Base-by-base conservation (phyloP, 2,329 filamentous ascomycete species). In the Aspergillus uvarum region DNA sequence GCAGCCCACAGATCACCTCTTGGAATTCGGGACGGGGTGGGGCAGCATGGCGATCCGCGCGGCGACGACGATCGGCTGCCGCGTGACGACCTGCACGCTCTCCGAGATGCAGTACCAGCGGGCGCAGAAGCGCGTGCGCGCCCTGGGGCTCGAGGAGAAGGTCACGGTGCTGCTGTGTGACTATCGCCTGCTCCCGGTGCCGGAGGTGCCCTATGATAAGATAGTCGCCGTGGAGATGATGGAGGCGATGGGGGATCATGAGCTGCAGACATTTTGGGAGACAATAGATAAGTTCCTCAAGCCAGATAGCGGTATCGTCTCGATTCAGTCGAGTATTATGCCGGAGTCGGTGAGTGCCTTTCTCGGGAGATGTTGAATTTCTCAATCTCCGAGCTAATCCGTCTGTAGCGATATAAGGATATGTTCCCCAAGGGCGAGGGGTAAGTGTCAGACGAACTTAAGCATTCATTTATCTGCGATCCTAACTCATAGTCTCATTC, bases 181-280 rank as follows among this genome's bases (percentile, higher is more conserved):
- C 32, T 58, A 58, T 38, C 47, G 56, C 5, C 19, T 31, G 32
- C 42, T 38, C 16, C 56, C 35, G 4, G 29, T 21, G 10, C 21
- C 26, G 21, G 31, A 42, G 14, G 35, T 26, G 6, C 42, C n/a
- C 12, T 58, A 52, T n/a, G 56, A 58, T 19, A 35, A 50, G 10
- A 58, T 58, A 8, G 31, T 58, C 19, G 51, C 56, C 3, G 32
- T 58, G 16, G 56, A 58, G 38, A 58, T 58, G 56, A 58, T 58
- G 16, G 56, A 58, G 26, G 56, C 56, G 2, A 50, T 58, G 5
- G 56, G 56, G 2, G 38, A 44, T 8, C 16, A 44, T 19, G 38
- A 44, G 38, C 5, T 44, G 38, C 12, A 44, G 38, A 44, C 38
- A 2, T 44, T 44, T 5, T 44, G 38, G 38, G 38, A 44, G 16